Evolutionary conservation across 192 early-diverging fungal species (phyloP), one percentile per base, ranked within the genome.

Genomic region (Coemansia sp.): DNA sequence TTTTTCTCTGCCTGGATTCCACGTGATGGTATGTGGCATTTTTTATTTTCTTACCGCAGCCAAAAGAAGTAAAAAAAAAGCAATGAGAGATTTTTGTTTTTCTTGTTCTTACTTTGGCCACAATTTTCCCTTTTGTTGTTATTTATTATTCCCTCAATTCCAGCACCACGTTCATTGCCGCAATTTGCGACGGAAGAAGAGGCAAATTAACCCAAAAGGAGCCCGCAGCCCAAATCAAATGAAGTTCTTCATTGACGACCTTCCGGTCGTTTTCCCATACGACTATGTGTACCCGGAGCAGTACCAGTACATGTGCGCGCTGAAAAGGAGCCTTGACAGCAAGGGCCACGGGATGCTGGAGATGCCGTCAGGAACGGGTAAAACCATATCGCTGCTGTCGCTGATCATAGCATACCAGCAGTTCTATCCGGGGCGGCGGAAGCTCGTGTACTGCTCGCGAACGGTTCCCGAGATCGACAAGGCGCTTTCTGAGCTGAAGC

Each of bases 401-500:
- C 81, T 99, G 9, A 98, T 99, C 66, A 88, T 99, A 10, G 88
- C 98, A 11, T 98, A 98, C 79, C 96, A 97, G 84, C 87, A 93
- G 89, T 87, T 87, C 69, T 93, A 96, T 66, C 90, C 92, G 7
- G 92, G 96, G 68, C 90, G 95, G 71, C 83, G 97, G 40, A 99
- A 99, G 78, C 85, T 99, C 12, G 91, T 99, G n/a, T 99, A 99
- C 85, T 99, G 98, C 73, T 99, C 98, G 42, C 94, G 98, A 74
- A 99, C 98, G 5, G 97, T 99, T 17, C 98, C 98, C 9, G 98
- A 99, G 70, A 98, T 99, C 65, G 98, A 99, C 79, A 99, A 99
- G 80, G 96, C 97, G 3, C 78, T 99, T 53, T 92, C 93, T 6
- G 98, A 99, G 86, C 86, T 99, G 65, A 91, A 95, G 72, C 87